Base-by-base conservation (phyloP, 78 protist genomes). In the Dictyostelium capitatum region DNA sequence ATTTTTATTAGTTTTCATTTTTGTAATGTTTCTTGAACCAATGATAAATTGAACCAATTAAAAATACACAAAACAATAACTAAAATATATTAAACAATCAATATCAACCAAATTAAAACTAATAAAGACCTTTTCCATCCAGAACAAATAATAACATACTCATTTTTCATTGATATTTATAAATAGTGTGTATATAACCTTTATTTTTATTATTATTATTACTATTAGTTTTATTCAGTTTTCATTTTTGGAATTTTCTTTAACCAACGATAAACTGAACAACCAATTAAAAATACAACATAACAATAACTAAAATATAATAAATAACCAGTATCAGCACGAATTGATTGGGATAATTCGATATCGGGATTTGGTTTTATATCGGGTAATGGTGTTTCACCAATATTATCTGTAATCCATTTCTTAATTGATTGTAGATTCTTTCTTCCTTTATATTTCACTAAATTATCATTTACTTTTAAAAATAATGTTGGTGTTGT, bases 301-400 rank as follows among this genome's bases (percentile, higher is more conserved):
- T 70, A 70, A 41, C 37, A 17, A 70, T 53, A 70, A 70, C 79
- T 70, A 70, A 70, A 70, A 46, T 70, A 70, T 41, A 70, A 30
- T 12, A 70, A 19, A 46, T 70, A 70, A 28, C 56, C 73, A 28
- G n/a, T 70, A 19, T 70, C 79, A 6, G 48, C 28, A 41, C 53
- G 17, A 41, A 41, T 19, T 41, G 10, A 20, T 41, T 70, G 14
- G 8, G 53, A 19, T 41, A 25, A 25, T 41, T 41, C 79, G 15
- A 41, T 43, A 43, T 70, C 53, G 10, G 17, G 25, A 28, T 70
- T 70, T 32, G 41, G 12, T 41, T 32, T 28, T 8, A 70, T 46
- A 43, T 70, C 41, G 1, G 28, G 37, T 41, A 70, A 20, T 41
- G 56, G 54, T 30, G 19, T 2, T 70, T 70, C 28, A 41, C n/a